Conservation (phyloP, 208 protist genomes). For the Leishmania aethiopica region DNA sequence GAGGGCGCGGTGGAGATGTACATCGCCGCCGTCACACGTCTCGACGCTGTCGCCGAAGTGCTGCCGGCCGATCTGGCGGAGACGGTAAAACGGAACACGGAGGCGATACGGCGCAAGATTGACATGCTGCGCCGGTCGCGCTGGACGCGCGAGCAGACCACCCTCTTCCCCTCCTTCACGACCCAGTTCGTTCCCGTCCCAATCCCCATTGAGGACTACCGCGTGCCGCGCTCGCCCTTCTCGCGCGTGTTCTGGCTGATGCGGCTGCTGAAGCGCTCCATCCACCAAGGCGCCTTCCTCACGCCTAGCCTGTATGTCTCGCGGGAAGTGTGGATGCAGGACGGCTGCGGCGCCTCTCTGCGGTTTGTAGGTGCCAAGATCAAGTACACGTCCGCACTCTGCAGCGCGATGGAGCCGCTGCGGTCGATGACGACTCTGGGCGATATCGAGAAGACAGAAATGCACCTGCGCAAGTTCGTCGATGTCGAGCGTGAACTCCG, state of each 20-base stretch:
- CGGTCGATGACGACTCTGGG: constrained; percentile 54
- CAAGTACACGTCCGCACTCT: constrained; percentile 67
- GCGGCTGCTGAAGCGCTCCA: constrained; percentile 68
- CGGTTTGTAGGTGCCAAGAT: constrained; percentile 60
- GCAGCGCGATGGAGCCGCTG: constrained; percentile 64
- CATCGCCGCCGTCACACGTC: constrained; percentile 43
- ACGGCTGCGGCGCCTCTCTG: constrained; percentile 50
- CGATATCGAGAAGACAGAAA: constrained; percentile 46
- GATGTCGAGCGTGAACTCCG: constrained; percentile 44
- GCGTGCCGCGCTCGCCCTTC: constrained; percentile 41
- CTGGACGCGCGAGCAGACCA: constrained; percentile 42
- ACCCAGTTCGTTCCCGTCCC: constrained; percentile 62
- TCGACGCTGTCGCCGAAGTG: constrained; percentile 54
- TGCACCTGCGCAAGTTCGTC: constrained; percentile 51
- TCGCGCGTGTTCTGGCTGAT: constrained; percentile 83
- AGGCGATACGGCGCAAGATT: constrained; percentile 61
- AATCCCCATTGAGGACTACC: constrained; percentile 68
- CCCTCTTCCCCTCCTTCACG: constrained; percentile 60
- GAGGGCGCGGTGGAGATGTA: constrained; percentile 78
- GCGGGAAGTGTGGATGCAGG: constrained; percentile 77
- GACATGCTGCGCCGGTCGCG: constrained; percentile 58
- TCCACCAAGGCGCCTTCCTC: constrained; percentile 76
- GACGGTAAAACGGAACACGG: constrained; percentile 53
- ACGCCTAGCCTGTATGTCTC: constrained; percentile 80
- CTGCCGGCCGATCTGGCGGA: constrained; percentile 53